phyloP scores from a whole-genome alignment of 306 rosid genomes.

The Corylus americana region DNA sequence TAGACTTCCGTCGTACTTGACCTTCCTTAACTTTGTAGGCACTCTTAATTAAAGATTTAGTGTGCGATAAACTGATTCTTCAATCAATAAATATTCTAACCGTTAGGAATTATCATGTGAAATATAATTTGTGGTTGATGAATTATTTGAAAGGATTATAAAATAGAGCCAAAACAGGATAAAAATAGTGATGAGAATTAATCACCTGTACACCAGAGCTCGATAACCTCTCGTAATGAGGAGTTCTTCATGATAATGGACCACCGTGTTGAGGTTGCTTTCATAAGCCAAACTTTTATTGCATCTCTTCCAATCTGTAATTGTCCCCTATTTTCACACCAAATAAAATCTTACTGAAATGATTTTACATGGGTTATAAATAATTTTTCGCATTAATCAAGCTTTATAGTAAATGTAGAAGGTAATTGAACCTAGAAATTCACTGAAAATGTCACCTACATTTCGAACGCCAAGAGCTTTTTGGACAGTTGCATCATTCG shows the following conservation, averaged over 20 bases:
- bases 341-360: neutral
- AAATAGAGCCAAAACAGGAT: too few relatives aligned
- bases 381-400: neutral
- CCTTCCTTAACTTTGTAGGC: too few relatives aligned
- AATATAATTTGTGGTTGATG: too few relatives aligned
- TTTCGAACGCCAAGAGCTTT: conserved; percentile 17
- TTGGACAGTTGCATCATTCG: conserved; percentile 18
- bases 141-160: too few relatives aligned
- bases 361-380: neutral
- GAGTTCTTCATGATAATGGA: conserved; percentile 14
- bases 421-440: neutral
- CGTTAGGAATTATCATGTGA: too few relatives aligned
- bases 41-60: too few relatives aligned
- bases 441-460: conserved; percentile 6
- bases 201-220: conserved; percentile 23
- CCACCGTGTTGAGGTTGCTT: neutral
- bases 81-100: too few relatives aligned
- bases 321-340: conserved; percentile 12
- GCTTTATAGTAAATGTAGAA: neutral
- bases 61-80: too few relatives aligned
- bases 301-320: conserved; percentile 31
- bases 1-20: too few relatives aligned
- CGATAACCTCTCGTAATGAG: conserved; percentile 16
- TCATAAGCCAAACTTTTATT: conserved; percentile 26
- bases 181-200: neutral